Conservation (phyloP, 2,329 filamentous ascomycete species). For the Xylariaceae sp. region DNA sequence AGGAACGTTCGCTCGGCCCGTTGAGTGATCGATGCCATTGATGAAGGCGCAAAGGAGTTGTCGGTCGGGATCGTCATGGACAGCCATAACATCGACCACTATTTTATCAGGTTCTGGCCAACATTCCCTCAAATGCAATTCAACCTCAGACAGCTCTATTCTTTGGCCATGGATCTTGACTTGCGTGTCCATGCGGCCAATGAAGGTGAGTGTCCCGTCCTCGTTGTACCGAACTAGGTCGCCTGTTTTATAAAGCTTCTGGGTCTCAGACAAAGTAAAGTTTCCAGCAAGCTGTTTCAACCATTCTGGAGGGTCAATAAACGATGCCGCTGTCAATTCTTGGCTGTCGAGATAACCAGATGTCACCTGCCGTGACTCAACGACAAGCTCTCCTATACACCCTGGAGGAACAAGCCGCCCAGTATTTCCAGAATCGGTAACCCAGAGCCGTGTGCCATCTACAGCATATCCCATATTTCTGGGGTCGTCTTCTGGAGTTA, state of each 20-base stretch:
- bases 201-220: constrained; percentile 51
- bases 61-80: not conserved
- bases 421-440: constrained; percentile 47
- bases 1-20: constrained; percentile 28
- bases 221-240: constrained; percentile 53
- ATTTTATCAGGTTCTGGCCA: not conserved
- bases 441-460: constrained; percentile 35
- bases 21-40: constrained; percentile 39
- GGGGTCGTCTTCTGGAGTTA: not conserved
- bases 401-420: constrained; percentile 46
- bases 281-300: not conserved
- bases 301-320: constrained; percentile 55
- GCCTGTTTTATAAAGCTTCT: constrained; percentile 53
- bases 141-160: constrained; percentile 56
- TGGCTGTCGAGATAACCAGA: constrained; percentile 57
- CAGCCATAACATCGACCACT: not conserved
- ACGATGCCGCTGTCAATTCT: constrained; percentile 53
- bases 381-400: constrained; percentile 48
- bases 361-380: constrained; percentile 58
- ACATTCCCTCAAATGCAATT: constrained; percentile 41
- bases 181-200: constrained; percentile 64
- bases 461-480: not conserved
- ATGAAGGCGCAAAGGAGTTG: too few species aligned
- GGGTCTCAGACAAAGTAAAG: constrained; percentile 38
- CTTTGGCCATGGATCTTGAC: constrained; percentile 64